A percentile compares a stretch with the other conserved stretches of the same genome.
phyloP scores from a whole-genome alignment of 148 eudicot species.

The Spergularia bocconei region DNA sequence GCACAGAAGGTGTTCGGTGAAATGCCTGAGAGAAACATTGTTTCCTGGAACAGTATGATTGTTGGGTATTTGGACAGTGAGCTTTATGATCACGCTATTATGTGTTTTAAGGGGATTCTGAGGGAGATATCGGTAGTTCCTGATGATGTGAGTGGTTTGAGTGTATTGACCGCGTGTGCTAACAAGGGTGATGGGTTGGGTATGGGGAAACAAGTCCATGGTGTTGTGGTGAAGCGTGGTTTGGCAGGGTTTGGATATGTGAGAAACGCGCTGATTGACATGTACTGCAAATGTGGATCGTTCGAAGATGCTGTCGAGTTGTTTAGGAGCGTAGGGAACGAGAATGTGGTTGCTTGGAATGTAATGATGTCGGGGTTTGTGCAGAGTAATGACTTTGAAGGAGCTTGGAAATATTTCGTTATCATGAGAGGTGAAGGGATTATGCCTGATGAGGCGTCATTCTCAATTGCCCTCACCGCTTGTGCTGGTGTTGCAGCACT shows the following conservation, averaged over 20 bases:
- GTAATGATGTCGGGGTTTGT: constrained; percentile 42
- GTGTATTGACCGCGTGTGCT: constrained; percentile 58
- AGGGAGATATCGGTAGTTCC: constrained; percentile 26
- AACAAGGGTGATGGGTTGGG: constrained; percentile 27
- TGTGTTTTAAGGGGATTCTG: constrained; percentile 30
- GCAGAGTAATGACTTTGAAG: constrained; percentile 38
- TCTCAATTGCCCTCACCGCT: constrained; percentile 41
- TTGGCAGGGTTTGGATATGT: constrained; percentile 35
- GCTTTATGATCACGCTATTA: constrained; percentile 26
- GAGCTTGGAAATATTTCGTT: constrained; percentile 47
- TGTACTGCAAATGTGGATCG: constrained; percentile 46
- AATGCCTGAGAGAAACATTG: constrained; percentile 40
- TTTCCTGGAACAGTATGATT: constrained; percentile 48
- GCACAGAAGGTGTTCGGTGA: constrained; percentile 44
- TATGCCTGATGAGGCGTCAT: constrained; percentile 40
- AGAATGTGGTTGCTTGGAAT: constrained; percentile 55
- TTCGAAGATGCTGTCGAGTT: constrained; percentile 32
- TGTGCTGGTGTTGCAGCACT: constrained; percentile 41
- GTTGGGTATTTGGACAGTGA: constrained; percentile 38
- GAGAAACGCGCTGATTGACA: constrained; percentile 49
- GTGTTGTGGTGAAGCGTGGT: constrained; percentile 35
- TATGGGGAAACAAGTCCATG: constrained; percentile 43
- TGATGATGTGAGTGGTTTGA: constrained; percentile 44
- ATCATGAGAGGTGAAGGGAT: constrained; percentile 37
- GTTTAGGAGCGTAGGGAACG: constrained; percentile 28